Base-by-base conservation (phyloP, 148 eudicot species). In the Nyssa sinensis region DNA sequence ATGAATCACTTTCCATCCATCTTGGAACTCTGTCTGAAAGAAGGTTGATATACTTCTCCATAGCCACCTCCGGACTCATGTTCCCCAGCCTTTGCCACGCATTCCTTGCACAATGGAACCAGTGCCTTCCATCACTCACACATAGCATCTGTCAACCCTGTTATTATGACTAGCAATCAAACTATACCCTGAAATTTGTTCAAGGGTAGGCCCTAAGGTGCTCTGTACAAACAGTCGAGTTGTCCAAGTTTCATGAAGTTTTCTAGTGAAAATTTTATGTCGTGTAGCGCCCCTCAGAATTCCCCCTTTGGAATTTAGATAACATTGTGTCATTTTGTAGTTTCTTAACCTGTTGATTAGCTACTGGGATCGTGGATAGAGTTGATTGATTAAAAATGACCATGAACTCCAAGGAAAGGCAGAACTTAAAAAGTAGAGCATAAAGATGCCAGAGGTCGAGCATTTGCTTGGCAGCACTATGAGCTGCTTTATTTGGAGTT, bases 51-150 rank as follows among this genome's bases (percentile, higher is more conserved):
- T 89, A 91, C 67, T 82, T 79, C 83, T 91, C 90, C 97, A 89
- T 91, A 37, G 97, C 97, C 60, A 73, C 88, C 82, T 89, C 97
- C 72, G 75, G 91, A 81, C 62, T 84, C 91, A 84, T 91, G 83
- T 79, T 89, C 82, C 93, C 97, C 35, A 91, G 80, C 59, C 72
- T 84, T 72, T 87, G 87, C 97, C 93, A 91, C 11, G 87, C 90
- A 83, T 89, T 91, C 93, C 93, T 91, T 79, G 82, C 85, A 91
- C 76, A 82, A 91, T 65, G 84, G 70, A 86, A 88, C 62, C 70
- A 85, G 73, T 63, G 62, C 78, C 73, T 78, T 71, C 79, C 62
- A 55, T 83, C 86, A 87, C 82, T 84, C 86, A 86, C 78, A 83
- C 39, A 81, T 80, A 75, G 87, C 86, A 84, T 76, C 82, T 79